Evolutionary conservation across 202 grass and related monocot genomes (phyloP).

Genomic region (Cymbopogon flexuosus): DNA sequence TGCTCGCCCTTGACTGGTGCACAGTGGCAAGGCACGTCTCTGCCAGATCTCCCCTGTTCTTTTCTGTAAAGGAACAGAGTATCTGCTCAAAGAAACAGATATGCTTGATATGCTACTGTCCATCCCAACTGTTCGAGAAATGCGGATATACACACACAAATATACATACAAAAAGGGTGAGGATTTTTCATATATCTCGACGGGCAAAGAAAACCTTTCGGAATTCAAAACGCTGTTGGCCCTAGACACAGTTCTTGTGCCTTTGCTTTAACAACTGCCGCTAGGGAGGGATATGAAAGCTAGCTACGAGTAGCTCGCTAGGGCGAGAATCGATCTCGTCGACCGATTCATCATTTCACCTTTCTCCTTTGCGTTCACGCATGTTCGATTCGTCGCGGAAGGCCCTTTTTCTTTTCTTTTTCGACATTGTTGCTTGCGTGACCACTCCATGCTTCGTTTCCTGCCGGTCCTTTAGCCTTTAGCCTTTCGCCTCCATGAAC

Average conservation of each 20-base stretch:
- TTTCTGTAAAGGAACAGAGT: background rate
- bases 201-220: background rate
- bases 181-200: background rate
- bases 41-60: background rate
- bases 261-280: background rate
- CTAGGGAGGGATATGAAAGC: background rate
- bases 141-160: background rate
- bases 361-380: background rate
- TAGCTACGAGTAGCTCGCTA: background rate
- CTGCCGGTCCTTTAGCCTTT: background rate
- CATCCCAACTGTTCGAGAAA: background rate
- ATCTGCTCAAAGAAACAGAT: constrained; percentile 9
- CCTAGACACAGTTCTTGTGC: background rate
- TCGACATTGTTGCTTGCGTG: background rate
- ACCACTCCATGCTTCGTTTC: background rate
- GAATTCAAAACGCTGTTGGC: background rate
- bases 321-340: background rate
- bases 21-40: constrained; percentile 11
- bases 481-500: background rate
- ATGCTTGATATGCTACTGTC: background rate
- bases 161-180: background rate
- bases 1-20: background rate
- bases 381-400: constrained; percentile 17
- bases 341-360: background rate
- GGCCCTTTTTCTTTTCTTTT: background rate